Percentiles rank a stretch among this genome's conserved stretches.
phyloP scores from a whole-genome alignment of 129 eudicot species.

The Pulicaria dysenterica region DNA sequence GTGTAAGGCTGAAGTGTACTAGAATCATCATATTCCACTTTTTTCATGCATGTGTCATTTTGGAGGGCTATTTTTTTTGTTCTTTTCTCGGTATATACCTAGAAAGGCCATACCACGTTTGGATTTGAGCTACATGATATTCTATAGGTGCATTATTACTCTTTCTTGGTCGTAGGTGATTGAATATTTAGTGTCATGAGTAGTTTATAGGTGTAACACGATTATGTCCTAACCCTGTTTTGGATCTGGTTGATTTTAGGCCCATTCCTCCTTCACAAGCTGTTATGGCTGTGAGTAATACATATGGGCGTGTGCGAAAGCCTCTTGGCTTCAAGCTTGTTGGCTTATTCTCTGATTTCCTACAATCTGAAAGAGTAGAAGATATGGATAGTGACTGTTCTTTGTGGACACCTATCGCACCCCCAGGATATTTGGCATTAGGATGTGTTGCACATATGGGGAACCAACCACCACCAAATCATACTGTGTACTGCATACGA shows the following conservation, averaged over 20 bases:
- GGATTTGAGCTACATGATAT: conserved; percentile 7
- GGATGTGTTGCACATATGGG: conserved; percentile 91
- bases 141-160: not conserved
- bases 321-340: conserved; percentile 84
- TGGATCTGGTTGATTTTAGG: conserved; percentile 50
- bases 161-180: conserved; percentile 6
- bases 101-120: not conserved
- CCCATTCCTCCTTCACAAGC: conserved; percentile 96
- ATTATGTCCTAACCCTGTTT: conserved; percentile 13
- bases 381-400: conserved; percentile 65
- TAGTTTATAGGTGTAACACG: conserved; percentile 12
- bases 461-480: conserved; percentile 85
- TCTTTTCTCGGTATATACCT: conserved; percentile 1
- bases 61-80: conserved; percentile 11
- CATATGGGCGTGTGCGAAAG: conserved; percentile 92
- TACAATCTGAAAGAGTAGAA: conserved; percentile 45
- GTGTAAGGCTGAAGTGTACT: conserved; percentile 15
- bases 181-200: conserved; percentile 3
- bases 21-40: not conserved
- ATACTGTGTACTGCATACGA: conserved; percentile 77
- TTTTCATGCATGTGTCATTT: conserved; percentile 13
- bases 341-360: conserved; percentile 67
- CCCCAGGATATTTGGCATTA: conserved; percentile 82
- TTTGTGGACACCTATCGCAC: conserved; percentile 89
- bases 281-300: conserved; percentile 81